phyloP scores from a whole-genome alignment of 305 asterid genomes.

The Fraxinus xanthoxyloides region DNA sequence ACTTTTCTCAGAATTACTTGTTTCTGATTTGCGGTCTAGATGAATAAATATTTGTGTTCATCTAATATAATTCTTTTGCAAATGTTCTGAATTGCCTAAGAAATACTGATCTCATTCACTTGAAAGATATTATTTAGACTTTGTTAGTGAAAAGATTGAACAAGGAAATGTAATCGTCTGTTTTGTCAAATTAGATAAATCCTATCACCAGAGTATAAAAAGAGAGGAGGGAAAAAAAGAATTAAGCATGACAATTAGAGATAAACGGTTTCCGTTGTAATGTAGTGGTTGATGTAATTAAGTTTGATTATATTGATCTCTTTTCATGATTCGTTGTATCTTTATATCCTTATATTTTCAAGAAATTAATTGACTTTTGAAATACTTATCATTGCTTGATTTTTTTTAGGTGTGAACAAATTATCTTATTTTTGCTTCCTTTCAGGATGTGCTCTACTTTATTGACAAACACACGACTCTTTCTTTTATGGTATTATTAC shows the following conservation, averaged over 20 bases:
- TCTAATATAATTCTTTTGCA: constrained; percentile 12
- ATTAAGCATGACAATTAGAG: background rate
- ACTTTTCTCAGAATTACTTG: too few relatives aligned
- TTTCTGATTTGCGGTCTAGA: background rate
- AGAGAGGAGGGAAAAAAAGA: background rate
- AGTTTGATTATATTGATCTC: background rate
- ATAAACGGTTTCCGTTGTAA: background rate
- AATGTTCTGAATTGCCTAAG: background rate
- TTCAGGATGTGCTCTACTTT: background rate
- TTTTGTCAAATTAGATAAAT: background rate
- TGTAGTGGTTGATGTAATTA: background rate
- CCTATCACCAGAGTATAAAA: background rate
- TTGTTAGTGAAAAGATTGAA: background rate
- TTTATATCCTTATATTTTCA: background rate
- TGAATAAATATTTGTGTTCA: constrained; percentile 9
- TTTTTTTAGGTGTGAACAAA: background rate
- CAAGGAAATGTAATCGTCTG: background rate
- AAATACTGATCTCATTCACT: background rate
- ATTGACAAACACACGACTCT: background rate
- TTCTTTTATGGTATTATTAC: background rate
- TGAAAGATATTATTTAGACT: background rate
- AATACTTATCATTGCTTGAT: background rate
- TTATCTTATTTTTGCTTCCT: background rate
- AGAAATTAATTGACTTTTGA: background rate
- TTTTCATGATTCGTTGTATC: background rate